Evolutionary conservation across 2,329 filamentous ascomycete genomes (phyloP).

Genomic region (Colletotrichum tabaci): DNA sequence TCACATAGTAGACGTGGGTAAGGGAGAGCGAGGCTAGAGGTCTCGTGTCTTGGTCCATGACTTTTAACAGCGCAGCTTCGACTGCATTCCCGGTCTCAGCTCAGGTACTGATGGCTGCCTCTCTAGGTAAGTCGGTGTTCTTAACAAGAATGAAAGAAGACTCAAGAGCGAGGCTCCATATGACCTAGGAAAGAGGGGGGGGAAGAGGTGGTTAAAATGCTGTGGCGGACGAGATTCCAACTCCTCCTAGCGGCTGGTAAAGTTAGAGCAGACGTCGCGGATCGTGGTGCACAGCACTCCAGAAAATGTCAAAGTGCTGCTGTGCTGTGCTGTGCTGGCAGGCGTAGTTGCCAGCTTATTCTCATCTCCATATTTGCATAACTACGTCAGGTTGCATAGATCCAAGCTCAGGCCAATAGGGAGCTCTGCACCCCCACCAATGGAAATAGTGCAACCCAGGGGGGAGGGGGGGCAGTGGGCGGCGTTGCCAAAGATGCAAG

Average conservation of each 20-base stretch:
- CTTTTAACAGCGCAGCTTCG: conserved; percentile 21
- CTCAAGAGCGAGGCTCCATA: conserved; percentile 9
- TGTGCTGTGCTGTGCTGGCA: background rate
- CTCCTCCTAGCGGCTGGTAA: conserved; percentile 38
- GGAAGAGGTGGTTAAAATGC: background rate
- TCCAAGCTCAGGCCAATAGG: conserved; percentile 28
- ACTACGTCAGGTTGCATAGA: conserved; percentile 38
- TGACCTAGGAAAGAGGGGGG: background rate
- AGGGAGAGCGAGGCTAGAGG: conserved; percentile 91
- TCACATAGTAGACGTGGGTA: conserved; percentile 93
- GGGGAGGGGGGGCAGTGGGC: no score
- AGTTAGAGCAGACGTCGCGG: conserved; percentile 40
- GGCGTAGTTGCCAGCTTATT: conserved; percentile 17
- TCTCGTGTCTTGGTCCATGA: conserved; percentile 54
- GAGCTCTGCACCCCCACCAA: conserved; percentile 27
- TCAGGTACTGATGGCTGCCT: background rate
- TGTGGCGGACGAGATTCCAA: background rate
- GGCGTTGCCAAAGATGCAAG: conserved; percentile 6
- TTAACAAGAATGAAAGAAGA: background rate
- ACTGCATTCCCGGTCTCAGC: conserved; percentile 22
- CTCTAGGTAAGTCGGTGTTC: background rate
- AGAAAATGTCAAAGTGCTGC: conserved; percentile 37
- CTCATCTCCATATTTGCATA: conserved; percentile 32
- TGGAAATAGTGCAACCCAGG: background rate
- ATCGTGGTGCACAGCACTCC: conserved; percentile 41